Conservation (phyloP, 2,329 filamentous ascomycete species). For the Penicillium aurantiogriseum region DNA sequence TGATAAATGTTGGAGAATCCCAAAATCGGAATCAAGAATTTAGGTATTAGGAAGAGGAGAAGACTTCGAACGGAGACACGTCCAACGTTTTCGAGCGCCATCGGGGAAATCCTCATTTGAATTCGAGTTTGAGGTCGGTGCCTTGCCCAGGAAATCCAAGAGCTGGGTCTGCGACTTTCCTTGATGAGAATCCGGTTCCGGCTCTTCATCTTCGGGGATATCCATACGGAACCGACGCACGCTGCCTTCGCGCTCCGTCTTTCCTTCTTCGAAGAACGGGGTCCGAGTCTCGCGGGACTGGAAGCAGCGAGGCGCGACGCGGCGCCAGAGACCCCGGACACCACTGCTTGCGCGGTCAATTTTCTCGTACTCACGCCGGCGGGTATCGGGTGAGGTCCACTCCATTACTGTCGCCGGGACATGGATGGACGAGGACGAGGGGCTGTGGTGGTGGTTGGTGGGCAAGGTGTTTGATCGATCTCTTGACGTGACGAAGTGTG, state of each 20-base stretch:
- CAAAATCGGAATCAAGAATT: background rate
- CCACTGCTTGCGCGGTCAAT: slow-evolving; percentile 48
- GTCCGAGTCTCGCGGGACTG: slow-evolving; percentile 33
- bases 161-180: slow-evolving; percentile 10
- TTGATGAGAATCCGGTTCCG: background rate
- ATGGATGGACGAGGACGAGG: slow-evolving; percentile 22
- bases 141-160: slow-evolving; percentile 5
- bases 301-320: slow-evolving; percentile 43
- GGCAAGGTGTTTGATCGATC: slow-evolving; percentile 21
- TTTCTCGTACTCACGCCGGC: slow-evolving; percentile 53
- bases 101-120: background rate
- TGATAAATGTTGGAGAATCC: background rate
- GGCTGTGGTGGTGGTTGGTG: slow-evolving; percentile 21
- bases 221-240: slow-evolving; percentile 48
- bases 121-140: background rate
- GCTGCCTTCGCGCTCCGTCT: slow-evolving; percentile 43
- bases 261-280: slow-evolving; percentile 46
- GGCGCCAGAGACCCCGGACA: slow-evolving; percentile 43
- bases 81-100: slow-evolving; percentile 16
- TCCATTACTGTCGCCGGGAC: slow-evolving; percentile 44
- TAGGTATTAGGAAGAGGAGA: background rate
- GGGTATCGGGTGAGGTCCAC: slow-evolving; percentile 48
- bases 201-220: slow-evolving; percentile 36
- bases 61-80: slow-evolving; percentile 17
- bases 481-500: slow-evolving; percentile 6